Evolutionary conservation across 2,329 filamentous ascomycete genomes (phyloP).

Genomic region (Alternaria tenuissima): DNA sequence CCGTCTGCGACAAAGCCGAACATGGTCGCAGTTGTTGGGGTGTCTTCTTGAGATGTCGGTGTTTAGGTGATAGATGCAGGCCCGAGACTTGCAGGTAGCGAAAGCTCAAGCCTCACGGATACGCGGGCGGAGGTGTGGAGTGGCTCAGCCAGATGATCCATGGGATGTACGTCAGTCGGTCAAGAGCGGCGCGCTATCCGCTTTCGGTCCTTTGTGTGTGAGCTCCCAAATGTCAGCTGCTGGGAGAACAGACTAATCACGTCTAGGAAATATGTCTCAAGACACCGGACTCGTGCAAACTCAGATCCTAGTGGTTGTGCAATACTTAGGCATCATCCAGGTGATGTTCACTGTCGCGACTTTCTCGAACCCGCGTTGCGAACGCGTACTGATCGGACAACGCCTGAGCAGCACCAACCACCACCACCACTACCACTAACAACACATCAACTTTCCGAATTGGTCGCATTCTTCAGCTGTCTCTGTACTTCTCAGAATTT

Average conservation of each 20-base stretch:
- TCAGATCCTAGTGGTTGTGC: neutral
- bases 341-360: neutral
- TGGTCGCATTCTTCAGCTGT: too few species aligned
- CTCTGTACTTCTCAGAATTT: too few species aligned
- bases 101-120: slow-evolving; percentile 27
- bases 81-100: slow-evolving; percentile 12
- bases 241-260: neutral
- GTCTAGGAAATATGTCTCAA: neutral
- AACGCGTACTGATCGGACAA: neutral
- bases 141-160: slow-evolving; percentile 19
- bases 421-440: neutral
- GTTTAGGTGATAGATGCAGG: slow-evolving; percentile 3
- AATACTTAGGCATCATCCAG: neutral
- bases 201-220: slow-evolving; percentile 12
- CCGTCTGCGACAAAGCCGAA: slow-evolving; percentile 51
- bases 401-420: neutral
- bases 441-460: neutral
- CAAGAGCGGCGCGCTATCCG: slow-evolving; percentile 17
- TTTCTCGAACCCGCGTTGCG: neutral
- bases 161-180: slow-evolving; percentile 18
- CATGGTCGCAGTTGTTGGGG: slow-evolving; percentile 31
- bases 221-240: slow-evolving; percentile 11
- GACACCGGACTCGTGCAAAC: neutral
- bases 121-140: slow-evolving; percentile 29
- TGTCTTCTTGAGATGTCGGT: slow-evolving; percentile 9